Percentiles rank a stretch among this genome's conserved stretches.
Conservation (phyloP, 2,329 filamentous ascomycete genomes). For the Neopestalotiopsis rosae region DNA sequence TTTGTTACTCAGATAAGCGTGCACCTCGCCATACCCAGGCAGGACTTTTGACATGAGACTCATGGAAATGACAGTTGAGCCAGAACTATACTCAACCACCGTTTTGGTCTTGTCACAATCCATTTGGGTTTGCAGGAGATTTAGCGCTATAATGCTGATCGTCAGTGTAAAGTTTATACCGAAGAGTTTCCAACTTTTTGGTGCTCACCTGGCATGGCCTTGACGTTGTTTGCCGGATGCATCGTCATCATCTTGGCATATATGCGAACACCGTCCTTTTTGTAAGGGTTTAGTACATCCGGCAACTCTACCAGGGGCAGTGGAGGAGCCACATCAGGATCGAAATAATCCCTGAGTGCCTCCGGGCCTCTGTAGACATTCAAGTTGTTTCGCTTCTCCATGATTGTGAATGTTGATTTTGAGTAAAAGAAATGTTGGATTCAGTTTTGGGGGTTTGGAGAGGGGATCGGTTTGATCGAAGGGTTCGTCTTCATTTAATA, state of each 20-base stretch:
- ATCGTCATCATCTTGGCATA: constrained; percentile 72
- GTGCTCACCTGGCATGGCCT: constrained; percentile 61
- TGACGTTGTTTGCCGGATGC: constrained; percentile 69
- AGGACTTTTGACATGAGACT: constrained; percentile 57
- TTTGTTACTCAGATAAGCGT: constrained; percentile 65
- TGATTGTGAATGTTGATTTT: too few species aligned
- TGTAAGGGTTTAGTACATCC: constrained; percentile 59
- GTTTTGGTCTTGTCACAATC: constrained; percentile 47
- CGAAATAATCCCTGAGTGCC: constrained; percentile 62
- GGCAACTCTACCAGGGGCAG: constrained; percentile 68
- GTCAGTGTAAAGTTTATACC: too few species aligned
- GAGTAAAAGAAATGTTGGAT: too few species aligned
- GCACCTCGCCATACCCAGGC: constrained; percentile 55
- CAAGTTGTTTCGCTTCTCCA: constrained; percentile 29
- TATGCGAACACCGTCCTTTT: constrained; percentile 62
- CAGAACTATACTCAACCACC: constrained; percentile 66
- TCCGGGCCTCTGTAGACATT: constrained; percentile 65
- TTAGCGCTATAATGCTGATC: too few species aligned
- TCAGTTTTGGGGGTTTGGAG: too few species aligned
- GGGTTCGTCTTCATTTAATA: too few species aligned
- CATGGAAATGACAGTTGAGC: constrained; percentile 67
- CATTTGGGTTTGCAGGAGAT: too few species aligned
- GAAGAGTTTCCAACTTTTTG: constrained; percentile 25
- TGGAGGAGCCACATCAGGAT: constrained; percentile 62
- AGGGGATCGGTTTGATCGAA: too few species aligned